Base-by-base conservation (phyloP, 2,329 filamentous ascomycete species). In the Cercospora sojina region DNA sequence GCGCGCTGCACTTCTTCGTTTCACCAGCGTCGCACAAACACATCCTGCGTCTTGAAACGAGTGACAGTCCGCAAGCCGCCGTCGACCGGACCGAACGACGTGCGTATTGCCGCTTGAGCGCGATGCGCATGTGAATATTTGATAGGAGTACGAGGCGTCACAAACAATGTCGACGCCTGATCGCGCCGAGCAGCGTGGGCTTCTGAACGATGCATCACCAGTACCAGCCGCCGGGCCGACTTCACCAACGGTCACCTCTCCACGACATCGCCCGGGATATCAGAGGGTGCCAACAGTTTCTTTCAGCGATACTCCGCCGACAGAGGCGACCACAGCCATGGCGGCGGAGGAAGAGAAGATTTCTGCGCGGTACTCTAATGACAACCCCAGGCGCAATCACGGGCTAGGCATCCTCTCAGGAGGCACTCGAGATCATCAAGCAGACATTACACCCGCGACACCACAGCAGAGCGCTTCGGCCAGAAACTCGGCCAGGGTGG, bases 321-420 rank as follows among this genome's bases (percentile, higher is more conserved):
- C 70, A 4, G 62, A 59, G 61, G 67, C 65, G 63, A 70, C 67
- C 43, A 69, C 66, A 20, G 70, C 75, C 32, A 74, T 74, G 7
- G 69, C 76, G 20, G 75, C 76, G 41, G 74, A 77, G 18, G 78
- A 77, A 38, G 78, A 76, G 38, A 70, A 67, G 32, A 61, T 56
- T 6, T 55, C 68, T 32, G 64, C 64, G 25, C 35, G 43, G 18
- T 31, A 23, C 27, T 29, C 27, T n/a, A 41, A 51, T 29, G 47
- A 62, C n/a, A 41, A 51, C 29, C 57, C 62, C 51, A 59, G 35
- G 18, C 67, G 69, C 23, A 60, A 64, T 20, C 65, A 71, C 64
- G 79, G 79, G 12, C 67, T 81, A 35, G 79, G 79, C 7, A 80
- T 81, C 16, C 67, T 65, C 65, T 67, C 62, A 53, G 63, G 20